Evolutionary conservation across 768 basidiomycete species (phyloP), one percentile per base, ranked within the genome.

Genomic region (Mrakia gelida): DNA sequence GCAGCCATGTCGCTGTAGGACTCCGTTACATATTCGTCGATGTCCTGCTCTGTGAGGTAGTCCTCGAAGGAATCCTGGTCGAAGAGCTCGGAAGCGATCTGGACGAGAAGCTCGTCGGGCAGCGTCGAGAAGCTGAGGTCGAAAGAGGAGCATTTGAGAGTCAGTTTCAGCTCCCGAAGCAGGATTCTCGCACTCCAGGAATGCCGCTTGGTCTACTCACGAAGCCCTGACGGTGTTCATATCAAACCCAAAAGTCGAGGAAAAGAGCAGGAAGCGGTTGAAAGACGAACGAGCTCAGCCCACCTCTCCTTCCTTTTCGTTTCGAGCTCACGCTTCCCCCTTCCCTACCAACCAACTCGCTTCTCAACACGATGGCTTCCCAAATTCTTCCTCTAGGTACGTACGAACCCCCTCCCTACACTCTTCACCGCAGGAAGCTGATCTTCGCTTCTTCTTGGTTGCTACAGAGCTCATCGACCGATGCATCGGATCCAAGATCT

Each of bases 401-500:
- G 82, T 38, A 16, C 18, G 32, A 34, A 56, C 62, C 52, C 61
- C 63, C 65, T 43, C 26, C 13, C 75, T 74, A 56, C 26, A 54
- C 74, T 43, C 73, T 32, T 30, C 23, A 6, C 7, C 30, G 32
- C 41, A 30, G 59, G 18, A 43, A 71, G 18, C 63, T 26, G 45
- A 54, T 52, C 7, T 61, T 38, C 7, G 49, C 28, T 71, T 23
- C 59, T 21, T 43, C 16, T 52, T 38, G 15, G 43, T 18, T 16
- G n/a, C 41, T 13, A 23, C 80, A 95, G 96, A 98, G 84, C 88
- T 99, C 63, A 96, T 99, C 82, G 96, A 99, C 85, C 89, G 92
- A 84, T 98, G 96, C 83, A 98, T 98, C 84, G 96, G 96, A 76
- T 96, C 94, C 49, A 89, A 90, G 71, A 95, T 98, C 83, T 70